Percentiles rank a stretch among this genome's conserved stretches.
phyloP scores from a whole-genome alignment of 768 basidiomycete species.

The Naganishia friedmannii region DNA sequence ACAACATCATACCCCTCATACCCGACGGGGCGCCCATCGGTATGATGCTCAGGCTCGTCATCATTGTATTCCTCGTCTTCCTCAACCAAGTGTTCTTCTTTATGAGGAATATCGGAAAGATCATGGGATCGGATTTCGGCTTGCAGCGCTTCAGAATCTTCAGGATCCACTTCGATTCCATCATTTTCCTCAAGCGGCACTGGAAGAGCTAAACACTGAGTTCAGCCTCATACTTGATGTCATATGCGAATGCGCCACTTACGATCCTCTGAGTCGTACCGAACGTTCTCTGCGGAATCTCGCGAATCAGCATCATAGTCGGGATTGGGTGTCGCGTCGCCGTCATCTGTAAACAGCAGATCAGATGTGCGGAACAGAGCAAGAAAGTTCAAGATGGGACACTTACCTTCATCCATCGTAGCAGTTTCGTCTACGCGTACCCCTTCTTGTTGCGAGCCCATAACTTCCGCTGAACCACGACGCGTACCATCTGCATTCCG shows the following conservation, averaged over 20 bases:
- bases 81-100: constrained; percentile 4
- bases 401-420: constrained; percentile 23
- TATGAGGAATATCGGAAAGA: constrained; percentile 1
- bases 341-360: constrained; percentile 9
- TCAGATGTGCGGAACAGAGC: not conserved
- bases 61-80: constrained; percentile 27
- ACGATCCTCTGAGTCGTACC: constrained; percentile 26
- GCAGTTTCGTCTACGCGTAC: constrained; percentile 20
- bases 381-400: not conserved
- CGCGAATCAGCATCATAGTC: constrained; percentile 19
- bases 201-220: not conserved
- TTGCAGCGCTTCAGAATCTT: constrained; percentile 1
- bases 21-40: constrained; percentile 20
- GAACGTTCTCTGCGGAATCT: constrained; percentile 7
- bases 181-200: not conserved
- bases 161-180: constrained; percentile 16
- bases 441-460: constrained; percentile 19
- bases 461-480: constrained; percentile 5
- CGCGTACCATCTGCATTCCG: not conserved
- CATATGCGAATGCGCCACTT: not conserved
- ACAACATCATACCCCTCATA: constrained; percentile 27
- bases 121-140: constrained; percentile 24
- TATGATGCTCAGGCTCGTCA: constrained; percentile 17
- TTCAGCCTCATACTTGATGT: not conserved
- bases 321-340: constrained; percentile 16